Base-by-base conservation (phyloP, 2,329 filamentous ascomycete species). In the Botrytis porri region DNA sequence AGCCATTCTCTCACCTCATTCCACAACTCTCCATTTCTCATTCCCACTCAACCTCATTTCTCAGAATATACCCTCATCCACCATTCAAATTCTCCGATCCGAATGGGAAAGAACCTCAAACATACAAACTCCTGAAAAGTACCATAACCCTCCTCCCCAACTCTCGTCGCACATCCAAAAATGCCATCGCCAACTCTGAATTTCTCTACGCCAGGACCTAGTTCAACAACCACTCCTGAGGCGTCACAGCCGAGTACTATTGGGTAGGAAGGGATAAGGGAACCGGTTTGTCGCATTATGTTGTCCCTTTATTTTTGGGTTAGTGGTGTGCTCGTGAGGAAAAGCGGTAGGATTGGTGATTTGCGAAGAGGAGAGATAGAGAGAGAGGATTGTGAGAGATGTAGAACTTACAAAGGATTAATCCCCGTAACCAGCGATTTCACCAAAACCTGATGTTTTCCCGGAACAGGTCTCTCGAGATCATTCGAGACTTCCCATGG, bases 171-270 rank as follows among this genome's bases (percentile, higher is more conserved):
- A 73, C 81, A 82, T 3, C 82, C 81, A 73, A 80, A 84, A 54
- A 82, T 77, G 29, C 76, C 77, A 75, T 84, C 82, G 1, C 82
- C 82, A 7, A 71, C 69, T 35, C 79, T 78, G 66, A 84, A 77
- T 70, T 77, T 81, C 9, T 69, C 75, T 57, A 81, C 80, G 25
- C 76, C 77, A 2, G 76, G 69, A 0, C 82, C 82, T 29, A 78
- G 73, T 22, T 80, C 79, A 32, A 80, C 69, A 4, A 83, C 81
- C 8, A 80, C 67, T 10, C 81, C 83, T 3, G 78, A 79, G 16
- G 78, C 81, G 63, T 84, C 83, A 62, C 81, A 83, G 22, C 83
- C 82, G 0, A 83, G 75, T 22, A 84, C 78, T 3, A 81, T 81
- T 1, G 83, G 83, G 78, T 79, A 83, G 9, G 77, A 75, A 0